Evolutionary conservation across 257 asterid species (phyloP), one percentile per base, ranked within the genome.

Genomic region (Primulina eburnea): DNA sequence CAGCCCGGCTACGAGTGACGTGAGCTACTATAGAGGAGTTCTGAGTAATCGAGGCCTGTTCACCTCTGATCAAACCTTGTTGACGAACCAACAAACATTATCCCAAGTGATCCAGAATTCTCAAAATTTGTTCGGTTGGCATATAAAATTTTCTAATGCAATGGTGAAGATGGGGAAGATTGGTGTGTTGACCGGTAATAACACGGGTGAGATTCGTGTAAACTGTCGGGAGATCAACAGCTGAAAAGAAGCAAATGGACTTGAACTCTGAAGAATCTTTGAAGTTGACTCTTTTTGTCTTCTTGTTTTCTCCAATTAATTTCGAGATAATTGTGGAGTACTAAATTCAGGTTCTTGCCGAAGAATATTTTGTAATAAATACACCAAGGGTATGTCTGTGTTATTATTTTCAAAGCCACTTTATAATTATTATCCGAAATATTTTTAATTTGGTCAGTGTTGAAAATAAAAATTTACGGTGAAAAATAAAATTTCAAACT

Each of bases 141-240:
- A 24, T 0, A 24, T 24, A 24, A 24, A 24, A 24, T 24, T 24
- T 24, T 1, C 26, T 1, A 24, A 24, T 24, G 26, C 26, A 24
- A 24, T 24, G 26, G 26, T 24, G 26, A 24, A 24, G 26, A 24
- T 24, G 26, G 26, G 26, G 26, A 24, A 24, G 26, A 24, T 24
- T 24, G 26, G 26, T 24, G 26, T 24, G 26, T 67, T 76, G n/a
- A 84, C 86, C 0, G 88, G 92, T 21, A 56, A 90, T 21, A 52
- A 58, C 55, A 74, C 43, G 4, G 96, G 97, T 34, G 91, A 89
- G 77, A 80, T 90, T 57, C 68, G 97, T 34, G 70, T 67, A 20
- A 80, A 83, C 18, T 90, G 96, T 73, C 74, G 91, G 61, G 87
- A 74, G 18, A 69, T 88, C 53, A 88, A 84, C 60, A 21, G 77